Percentiles rank a stretch among this genome's conserved stretches.
Conservation (phyloP, 805 yeast species). For the Cyberlindnera bimundalis region DNA sequence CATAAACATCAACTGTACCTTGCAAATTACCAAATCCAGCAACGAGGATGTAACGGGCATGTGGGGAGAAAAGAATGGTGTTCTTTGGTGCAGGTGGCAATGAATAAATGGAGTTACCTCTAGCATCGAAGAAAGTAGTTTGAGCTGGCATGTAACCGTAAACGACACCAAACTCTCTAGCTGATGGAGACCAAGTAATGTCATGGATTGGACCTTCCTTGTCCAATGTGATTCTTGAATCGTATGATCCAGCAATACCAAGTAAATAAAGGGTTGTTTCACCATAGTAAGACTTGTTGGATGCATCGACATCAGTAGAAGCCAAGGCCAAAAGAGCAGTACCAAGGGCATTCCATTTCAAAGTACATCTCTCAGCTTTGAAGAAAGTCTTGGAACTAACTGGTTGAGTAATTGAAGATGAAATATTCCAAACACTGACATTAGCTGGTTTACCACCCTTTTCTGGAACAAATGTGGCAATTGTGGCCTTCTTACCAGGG, state of each 20-base stretch:
- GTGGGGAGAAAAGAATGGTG: slow-evolving; percentile 89
- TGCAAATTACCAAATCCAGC: slow-evolving; percentile 98
- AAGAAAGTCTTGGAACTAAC: slow-evolving; percentile 85
- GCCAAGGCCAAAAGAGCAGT: slow-evolving; percentile 92
- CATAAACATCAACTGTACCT: slow-evolving; percentile 93
- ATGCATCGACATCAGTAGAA: slow-evolving; percentile 91
- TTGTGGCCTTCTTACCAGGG: slow-evolving; percentile 85
- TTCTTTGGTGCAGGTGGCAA: slow-evolving; percentile 87
- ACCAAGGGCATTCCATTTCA: slow-evolving; percentile 93
- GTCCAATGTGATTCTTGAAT: slow-evolving; percentile 80
- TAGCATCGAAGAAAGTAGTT: slow-evolving; percentile 89
- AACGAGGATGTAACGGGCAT: slow-evolving; percentile 83
- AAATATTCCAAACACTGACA: slow-evolving; percentile 74
- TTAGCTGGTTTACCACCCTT: slow-evolving; percentile 84
- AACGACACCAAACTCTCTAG: slow-evolving; percentile 95
- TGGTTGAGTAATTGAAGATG: slow-evolving; percentile 58
- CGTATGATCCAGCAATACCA: slow-evolving; percentile 90
- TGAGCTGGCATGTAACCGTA: slow-evolving; percentile 98
- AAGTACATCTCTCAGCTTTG: slow-evolving; percentile 90
- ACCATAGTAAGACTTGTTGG: slow-evolving; percentile 94
- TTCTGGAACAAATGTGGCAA: slow-evolving; percentile 90
- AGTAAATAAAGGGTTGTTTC: slow-evolving; percentile 88
- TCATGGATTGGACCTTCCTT: slow-evolving; percentile 98
- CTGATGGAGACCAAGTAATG: slow-evolving; percentile 94
- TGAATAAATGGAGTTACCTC: slow-evolving; percentile 83